Evolutionary conservation across 768 basidiomycete species (phyloP).

Genomic region (Dentipellis sp.): DNA sequence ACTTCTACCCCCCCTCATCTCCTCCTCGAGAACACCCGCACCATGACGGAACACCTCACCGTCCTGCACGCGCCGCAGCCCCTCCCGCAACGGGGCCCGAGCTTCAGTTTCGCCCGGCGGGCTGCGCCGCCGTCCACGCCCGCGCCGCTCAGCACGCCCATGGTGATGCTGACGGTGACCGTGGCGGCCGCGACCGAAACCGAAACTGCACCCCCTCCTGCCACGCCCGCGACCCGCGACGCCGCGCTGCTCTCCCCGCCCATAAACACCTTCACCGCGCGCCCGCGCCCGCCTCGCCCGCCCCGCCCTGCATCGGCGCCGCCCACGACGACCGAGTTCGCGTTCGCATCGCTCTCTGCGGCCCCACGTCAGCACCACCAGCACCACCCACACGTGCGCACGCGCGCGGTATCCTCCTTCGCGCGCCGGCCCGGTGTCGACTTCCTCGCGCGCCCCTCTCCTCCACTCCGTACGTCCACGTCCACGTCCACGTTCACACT

Average conservation of each 20-base stretch:
- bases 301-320: background rate
- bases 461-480: conserved; percentile 48
- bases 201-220: too few relatives aligned
- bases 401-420: background rate
- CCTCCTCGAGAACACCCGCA: background rate
- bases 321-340: background rate
- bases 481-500: background rate
- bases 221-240: too few relatives aligned
- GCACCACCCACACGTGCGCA: background rate
- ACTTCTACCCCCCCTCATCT: too few relatives aligned
- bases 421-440: conserved; percentile 18
- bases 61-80: background rate
- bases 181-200: background rate
- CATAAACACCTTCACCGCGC: background rate
- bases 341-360: background rate
- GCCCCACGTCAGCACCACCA: too few relatives aligned
- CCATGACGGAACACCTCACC: background rate
- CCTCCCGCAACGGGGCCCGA: background rate
- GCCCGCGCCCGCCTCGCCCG: background rate
- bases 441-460: conserved; percentile 44
- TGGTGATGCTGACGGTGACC: background rate
- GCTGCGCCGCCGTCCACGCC: background rate
- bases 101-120: background rate
- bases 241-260: background rate
- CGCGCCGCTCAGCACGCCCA: background rate